Conservation (phyloP, 1,139 yeast species). For the Lodderomyces metapsilosis region DNA sequence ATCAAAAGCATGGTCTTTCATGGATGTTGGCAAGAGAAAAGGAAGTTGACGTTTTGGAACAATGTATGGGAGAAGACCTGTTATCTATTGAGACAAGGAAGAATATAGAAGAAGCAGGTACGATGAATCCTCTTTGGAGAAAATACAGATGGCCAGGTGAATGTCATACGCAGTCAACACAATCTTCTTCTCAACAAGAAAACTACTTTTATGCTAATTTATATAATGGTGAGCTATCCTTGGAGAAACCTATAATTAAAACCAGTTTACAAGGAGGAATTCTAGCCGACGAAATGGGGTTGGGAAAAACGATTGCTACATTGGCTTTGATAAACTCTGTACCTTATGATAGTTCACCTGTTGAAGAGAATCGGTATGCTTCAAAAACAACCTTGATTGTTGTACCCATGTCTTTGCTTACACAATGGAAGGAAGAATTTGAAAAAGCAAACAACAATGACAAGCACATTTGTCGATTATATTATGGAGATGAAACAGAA, state of each 20-base stretch:
- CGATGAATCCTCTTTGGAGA: conserved; percentile 86
- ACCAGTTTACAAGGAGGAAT: conserved; percentile 76
- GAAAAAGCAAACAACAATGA: conserved; percentile 52
- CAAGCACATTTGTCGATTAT: conserved; percentile 50
- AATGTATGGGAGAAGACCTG: conserved; percentile 6
- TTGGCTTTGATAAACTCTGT: conserved; percentile 68
- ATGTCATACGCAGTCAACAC: conserved; percentile 3
- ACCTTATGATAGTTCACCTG: conserved; percentile 42
- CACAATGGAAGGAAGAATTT: conserved; percentile 91
- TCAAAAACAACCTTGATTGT: conserved; percentile 71
- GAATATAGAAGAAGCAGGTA: conserved; percentile 34
- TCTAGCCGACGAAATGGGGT: conserved; percentile 96
- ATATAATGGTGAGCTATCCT: conserved; percentile 77
- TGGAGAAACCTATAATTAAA: conserved; percentile 61
- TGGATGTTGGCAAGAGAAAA: conserved; percentile 78
- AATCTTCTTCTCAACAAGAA: conserved; percentile 11
- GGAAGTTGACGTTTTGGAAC: conserved; percentile 43
- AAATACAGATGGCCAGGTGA: conserved; percentile 62
- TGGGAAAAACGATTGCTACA: conserved; percentile 89
- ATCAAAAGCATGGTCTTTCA: conserved; percentile 77
- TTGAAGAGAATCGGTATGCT: conserved; percentile 45
- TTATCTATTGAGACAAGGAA: conserved; percentile 24
- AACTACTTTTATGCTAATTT: conserved; percentile 71
- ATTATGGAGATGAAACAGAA: conserved; percentile 68
- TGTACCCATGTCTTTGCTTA: conserved; percentile 85